Evolutionary conservation across 108 stramenopile species (phyloP).

Genomic region (Asterionellopsis glacialis): DNA sequence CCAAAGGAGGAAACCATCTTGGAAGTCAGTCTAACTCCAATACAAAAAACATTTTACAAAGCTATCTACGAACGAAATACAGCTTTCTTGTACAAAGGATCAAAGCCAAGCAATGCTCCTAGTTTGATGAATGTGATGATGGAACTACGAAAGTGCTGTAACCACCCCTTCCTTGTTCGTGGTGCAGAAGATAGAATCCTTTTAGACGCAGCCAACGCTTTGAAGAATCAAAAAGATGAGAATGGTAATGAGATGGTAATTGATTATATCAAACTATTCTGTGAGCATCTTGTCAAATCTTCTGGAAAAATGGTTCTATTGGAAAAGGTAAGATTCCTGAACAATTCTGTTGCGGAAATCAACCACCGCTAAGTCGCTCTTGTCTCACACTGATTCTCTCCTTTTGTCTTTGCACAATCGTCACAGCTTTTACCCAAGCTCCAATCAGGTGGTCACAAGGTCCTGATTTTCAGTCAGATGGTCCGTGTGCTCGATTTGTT

Average conservation of each 20-base stretch:
- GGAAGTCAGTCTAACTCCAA: conserved; percentile 91
- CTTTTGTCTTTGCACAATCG: conserved; percentile 26
- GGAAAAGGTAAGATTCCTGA: conserved; percentile 22
- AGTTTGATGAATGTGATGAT: conserved; percentile 97
- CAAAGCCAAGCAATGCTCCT: conserved; percentile 79
- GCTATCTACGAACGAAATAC: conserved; percentile 97
- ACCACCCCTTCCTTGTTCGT: conserved; percentile 85
- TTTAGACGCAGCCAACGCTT: conserved; percentile 53
- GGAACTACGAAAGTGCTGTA: conserved; percentile 97
- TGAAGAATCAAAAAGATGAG: conserved; percentile 22
- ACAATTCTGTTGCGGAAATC: not conserved
- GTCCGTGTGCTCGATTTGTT: conserved; percentile 87
- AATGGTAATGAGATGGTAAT: conserved; percentile 8
- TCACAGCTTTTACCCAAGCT: conserved; percentile 84
- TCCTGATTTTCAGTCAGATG: conserved; percentile 97
- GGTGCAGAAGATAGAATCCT: conserved; percentile 85
- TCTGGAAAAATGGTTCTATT: conserved; percentile 88
- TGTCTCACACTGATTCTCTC: conserved; percentile 32
- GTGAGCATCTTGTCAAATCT: conserved; percentile 80
- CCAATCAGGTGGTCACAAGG: conserved; percentile 86
- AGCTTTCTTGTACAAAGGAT: conserved; percentile 76
- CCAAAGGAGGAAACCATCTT: conserved; percentile 97
- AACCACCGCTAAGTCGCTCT: conserved; percentile 17
- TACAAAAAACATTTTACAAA: conserved; percentile 96
- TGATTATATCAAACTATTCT: conserved; percentile 64